These are phyloP conservation scores for Geranium incanum DNA, from an alignment of 441 rosid species.

Conservation along the genomic window DNA sequence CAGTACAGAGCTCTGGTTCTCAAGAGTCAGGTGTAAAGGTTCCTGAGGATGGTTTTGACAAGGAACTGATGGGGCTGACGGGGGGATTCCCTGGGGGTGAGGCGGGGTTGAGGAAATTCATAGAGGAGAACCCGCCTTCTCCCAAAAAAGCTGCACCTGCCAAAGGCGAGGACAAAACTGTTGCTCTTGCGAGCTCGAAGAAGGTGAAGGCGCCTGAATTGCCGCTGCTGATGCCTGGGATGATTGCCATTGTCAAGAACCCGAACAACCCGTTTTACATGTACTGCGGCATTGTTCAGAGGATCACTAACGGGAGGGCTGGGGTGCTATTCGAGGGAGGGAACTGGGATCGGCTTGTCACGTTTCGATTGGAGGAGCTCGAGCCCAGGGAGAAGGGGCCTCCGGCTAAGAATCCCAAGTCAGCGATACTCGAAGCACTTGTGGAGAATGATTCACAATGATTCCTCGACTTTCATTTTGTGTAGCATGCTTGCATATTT, in stretches of 20 bases:
- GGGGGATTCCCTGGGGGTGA: constrained; percentile 86
- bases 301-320: constrained; percentile 75
- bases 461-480: constrained; percentile 9
- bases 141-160: constrained; percentile 23
- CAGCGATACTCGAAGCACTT: constrained; percentile 51
- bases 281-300: constrained; percentile 77
- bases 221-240: constrained; percentile 76
- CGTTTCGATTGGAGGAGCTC: constrained; percentile 72
- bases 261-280: constrained; percentile 59
- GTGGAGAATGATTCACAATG: constrained; percentile 30
- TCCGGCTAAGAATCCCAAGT: constrained; percentile 69
- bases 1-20: constrained; percentile 15
- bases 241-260: constrained; percentile 70
- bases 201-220: constrained; percentile 64
- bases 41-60: constrained; percentile 60
- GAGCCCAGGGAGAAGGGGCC: constrained; percentile 72
- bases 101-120: constrained; percentile 54
- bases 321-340: constrained; percentile 83
- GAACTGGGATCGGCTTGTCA: constrained; percentile 67
- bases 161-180: constrained; percentile 16
- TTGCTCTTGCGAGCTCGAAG: constrained; percentile 24
- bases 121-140: constrained; percentile 67
- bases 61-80: constrained; percentile 82
- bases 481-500: constrained; percentile 16
- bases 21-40: constrained; percentile 12